These are phyloP conservation scores for Elaeagnus macrophylla DNA, from an alignment of 306 rosid species.

Conservation along the genomic window DNA sequence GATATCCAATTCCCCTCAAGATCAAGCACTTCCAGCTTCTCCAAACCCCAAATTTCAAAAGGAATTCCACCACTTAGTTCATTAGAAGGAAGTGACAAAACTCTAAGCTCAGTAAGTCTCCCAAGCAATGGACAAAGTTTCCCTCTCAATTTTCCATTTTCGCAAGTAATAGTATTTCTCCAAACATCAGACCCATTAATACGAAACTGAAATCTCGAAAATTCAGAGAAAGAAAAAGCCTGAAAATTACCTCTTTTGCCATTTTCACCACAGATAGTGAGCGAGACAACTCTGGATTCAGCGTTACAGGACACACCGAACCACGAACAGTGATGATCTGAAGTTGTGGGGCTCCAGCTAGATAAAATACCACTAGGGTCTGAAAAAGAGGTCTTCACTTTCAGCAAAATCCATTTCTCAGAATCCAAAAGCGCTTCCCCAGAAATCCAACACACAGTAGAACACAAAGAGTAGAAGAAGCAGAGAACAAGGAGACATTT, in stretches of 20 bases:
- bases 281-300: slow-evolving; percentile 16
- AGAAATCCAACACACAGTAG: not conserved
- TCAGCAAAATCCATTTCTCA: slow-evolving; percentile 21
- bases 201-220: slow-evolving; percentile 9
- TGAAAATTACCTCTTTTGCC: slow-evolving; percentile 19
- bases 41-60: slow-evolving; percentile 21
- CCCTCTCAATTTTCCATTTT: slow-evolving; percentile 15
- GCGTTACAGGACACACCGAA: slow-evolving; percentile 26
- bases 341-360: slow-evolving; percentile 10
- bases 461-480: slow-evolving; percentile 2
- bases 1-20: slow-evolving; percentile 31
- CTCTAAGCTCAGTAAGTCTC: slow-evolving; percentile 22
- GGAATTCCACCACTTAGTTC: slow-evolving; percentile 25
- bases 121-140: slow-evolving; percentile 25
- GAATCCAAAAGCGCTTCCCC: not conserved
- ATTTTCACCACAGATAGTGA: slow-evolving; percentile 5
- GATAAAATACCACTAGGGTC: slow-evolving; percentile 25
- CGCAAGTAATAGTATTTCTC: slow-evolving; percentile 6
- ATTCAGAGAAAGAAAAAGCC: slow-evolving; percentile 21
- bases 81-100: slow-evolving; percentile 20
- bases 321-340: slow-evolving; percentile 29
- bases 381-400: slow-evolving; percentile 21
- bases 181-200: slow-evolving; percentile 11
- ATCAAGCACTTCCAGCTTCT: slow-evolving; percentile 33
- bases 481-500: slow-evolving; percentile 18